These are phyloP conservation scores for Cyamopsis tetragonoloba DNA, from an alignment of 306 rosid genomes.

Conservation along the genomic window DNA sequence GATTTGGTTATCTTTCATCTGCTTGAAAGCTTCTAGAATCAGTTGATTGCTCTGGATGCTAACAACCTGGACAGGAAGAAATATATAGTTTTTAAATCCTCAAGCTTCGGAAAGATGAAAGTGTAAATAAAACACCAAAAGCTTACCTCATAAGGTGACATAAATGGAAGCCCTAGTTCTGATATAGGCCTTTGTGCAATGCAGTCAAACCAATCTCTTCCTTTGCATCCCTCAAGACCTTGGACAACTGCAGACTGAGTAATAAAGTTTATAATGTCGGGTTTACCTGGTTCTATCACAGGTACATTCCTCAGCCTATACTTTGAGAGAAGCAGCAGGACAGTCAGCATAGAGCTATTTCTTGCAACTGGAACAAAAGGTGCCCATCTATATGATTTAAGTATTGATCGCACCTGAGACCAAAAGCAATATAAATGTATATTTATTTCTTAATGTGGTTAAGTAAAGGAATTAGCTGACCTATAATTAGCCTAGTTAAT, in stretches of 20 bases:
- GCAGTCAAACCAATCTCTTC: constrained; percentile 92
- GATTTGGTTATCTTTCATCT: constrained; percentile 67
- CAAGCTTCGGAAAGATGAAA: constrained; percentile 6
- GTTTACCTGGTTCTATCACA: constrained; percentile 67
- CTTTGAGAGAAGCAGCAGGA: constrained; percentile 81
- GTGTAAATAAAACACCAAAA: neutral
- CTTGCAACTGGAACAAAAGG: constrained; percentile 75
- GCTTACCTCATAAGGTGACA: constrained; percentile 57
- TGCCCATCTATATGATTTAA: constrained; percentile 72
- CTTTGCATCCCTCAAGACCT: constrained; percentile 68
- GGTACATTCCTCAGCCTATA: constrained; percentile 91
- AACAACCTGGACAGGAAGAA: constrained; percentile 49
- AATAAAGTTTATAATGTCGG: constrained; percentile 67
- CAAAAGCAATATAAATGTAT: neutral
- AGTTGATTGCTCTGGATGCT: constrained; percentile 58
- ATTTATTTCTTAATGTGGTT: neutral
- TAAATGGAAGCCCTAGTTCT: constrained; percentile 87
- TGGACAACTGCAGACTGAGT: constrained; percentile 92
- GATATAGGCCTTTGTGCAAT: constrained; percentile 57
- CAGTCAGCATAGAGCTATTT: constrained; percentile 70
- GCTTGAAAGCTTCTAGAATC: constrained; percentile 89
- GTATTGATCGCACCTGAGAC: constrained; percentile 67
- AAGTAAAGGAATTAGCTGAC: neutral
- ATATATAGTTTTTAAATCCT: constrained; percentile 5
- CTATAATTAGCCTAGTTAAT: neutral